A percentile compares a stretch with the other conserved stretches of the same genome.
Evolutionary conservation across 176 grass and related monocot species (phyloP).

Genomic region (Oryza glumipatula): DNA sequence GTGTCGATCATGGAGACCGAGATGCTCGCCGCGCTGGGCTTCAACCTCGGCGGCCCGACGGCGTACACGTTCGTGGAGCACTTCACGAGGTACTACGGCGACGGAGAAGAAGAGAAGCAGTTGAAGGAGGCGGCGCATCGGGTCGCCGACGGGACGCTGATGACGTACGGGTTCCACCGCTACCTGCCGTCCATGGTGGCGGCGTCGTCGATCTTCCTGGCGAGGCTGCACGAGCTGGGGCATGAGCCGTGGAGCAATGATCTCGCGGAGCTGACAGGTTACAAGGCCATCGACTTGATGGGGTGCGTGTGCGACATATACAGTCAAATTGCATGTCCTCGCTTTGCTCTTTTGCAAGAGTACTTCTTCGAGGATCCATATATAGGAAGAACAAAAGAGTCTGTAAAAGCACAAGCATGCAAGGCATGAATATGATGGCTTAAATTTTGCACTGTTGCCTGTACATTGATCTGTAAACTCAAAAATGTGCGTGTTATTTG

Average conservation of each 20-base stretch:
- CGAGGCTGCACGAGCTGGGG: background rate
- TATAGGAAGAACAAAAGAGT: background rate
- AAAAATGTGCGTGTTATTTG: background rate
- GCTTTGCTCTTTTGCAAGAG: background rate
- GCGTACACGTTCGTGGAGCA: slow-evolving; percentile 43
- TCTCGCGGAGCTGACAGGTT: slow-evolving; percentile 30
- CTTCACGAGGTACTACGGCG: slow-evolving; percentile 6
- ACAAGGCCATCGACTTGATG: slow-evolving; percentile 24
- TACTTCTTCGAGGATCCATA: background rate
- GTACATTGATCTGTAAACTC: no score
- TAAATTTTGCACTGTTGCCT: background rate
- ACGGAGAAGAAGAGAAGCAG: background rate
- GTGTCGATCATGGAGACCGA: background rate
- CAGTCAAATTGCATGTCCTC: background rate
- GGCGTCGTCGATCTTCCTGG: background rate
- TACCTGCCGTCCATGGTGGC: slow-evolving; percentile 35
- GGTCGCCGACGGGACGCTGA: slow-evolving; percentile 1
- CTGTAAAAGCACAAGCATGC: background rate
- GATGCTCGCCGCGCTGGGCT: slow-evolving; percentile 26
- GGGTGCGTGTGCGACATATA: background rate
- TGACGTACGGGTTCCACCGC: slow-evolving; percentile 5
- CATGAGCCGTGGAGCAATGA: background rate
- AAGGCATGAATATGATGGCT: background rate
- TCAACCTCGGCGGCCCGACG: slow-evolving; percentile 35
- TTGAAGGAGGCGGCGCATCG: background rate